A percentile compares a stretch with the other conserved stretches of the same genome.
Evolutionary conservation across 495 filamentous ascomycete genomes (phyloP).

Genomic region (Penicillium macrosclerotiorum): DNA sequence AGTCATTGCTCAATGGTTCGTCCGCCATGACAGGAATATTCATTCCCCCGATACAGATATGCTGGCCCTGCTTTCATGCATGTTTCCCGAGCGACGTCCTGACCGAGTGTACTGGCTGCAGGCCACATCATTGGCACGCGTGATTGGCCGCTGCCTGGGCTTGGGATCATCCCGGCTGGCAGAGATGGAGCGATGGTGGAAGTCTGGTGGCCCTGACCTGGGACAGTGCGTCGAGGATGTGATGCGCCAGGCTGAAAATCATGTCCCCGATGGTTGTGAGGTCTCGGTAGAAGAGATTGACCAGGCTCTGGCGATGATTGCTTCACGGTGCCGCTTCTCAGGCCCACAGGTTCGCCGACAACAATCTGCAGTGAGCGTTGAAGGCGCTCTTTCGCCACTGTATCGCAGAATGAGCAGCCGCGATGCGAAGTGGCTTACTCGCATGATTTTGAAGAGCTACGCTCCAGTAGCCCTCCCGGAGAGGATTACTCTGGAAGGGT

Average conservation of each 20-base stretch:
- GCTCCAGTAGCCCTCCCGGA: constrained; percentile 56
- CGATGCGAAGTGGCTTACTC: constrained; percentile 87
- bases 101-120: constrained; percentile 75
- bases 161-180: constrained; percentile 57
- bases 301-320: constrained; percentile 56
- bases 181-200: constrained; percentile 61
- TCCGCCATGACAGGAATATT: constrained; percentile 49
- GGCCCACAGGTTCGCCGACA: constrained; percentile 58
- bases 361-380: constrained; percentile 38
- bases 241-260: constrained; percentile 60
- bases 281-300: constrained; percentile 79
- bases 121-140: constrained; percentile 53
- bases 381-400: constrained; percentile 49
- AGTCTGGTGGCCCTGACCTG: constrained; percentile 60
- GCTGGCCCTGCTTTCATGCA: constrained; percentile 63
- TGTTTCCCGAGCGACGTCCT: constrained; percentile 70
- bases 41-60: constrained; percentile 49
- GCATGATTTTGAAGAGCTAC: constrained; percentile 76
- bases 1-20: constrained; percentile 60
- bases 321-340: constrained; percentile 66
- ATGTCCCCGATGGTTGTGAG: constrained; percentile 30
- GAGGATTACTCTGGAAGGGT: constrained; percentile 42
- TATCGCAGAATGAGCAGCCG: constrained; percentile 61
- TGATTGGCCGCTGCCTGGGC: constrained; percentile 61
- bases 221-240: constrained; percentile 67